Base-by-base conservation (phyloP, 495 filamentous ascomycete species). In the Podospora fimiseda region DNA sequence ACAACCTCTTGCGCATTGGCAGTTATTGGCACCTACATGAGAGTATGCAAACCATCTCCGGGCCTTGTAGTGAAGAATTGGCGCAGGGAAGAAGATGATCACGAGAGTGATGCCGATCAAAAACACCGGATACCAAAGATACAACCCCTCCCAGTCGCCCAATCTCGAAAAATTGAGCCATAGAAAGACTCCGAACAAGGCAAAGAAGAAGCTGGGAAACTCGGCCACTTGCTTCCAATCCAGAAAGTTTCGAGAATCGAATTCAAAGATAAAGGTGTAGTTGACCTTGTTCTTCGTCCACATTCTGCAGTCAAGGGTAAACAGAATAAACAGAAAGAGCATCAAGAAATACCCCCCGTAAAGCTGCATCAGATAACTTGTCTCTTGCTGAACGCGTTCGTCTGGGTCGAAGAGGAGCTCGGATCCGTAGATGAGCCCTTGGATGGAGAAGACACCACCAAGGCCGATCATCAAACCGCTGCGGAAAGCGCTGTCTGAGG, bases 231-330 rank as follows among this genome's bases (percentile, higher is more conserved):
- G 85, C 62, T 87, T 84, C 87, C 91, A 96, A 62, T 96, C 87
- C 36, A 97, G 70, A 43, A 83, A 79, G 70, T 93, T 80, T 58
- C 90, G 79, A 41, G 83, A 81, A 72, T 96, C 90, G 61, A 93
- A 94, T 68, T 98, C 93, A 64, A 98, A 97, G 60, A 97, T 87
- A 70, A 98, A 98, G 24, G 82, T 78, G 67, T 96, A 95, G 63
- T 98, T 98, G 62, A 98, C 89, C 67, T 89, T 92, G 55, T 85
- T 81, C 39, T 69, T 72, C 2, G 83, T 80, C 89, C 90, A 97
- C 43, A 95, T 70, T 49, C 83, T 79, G 62, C 89, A 92, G 60
- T 87, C 86, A 27, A 96, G 43, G 53, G 81, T 85, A 59, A 95
- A 95, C 20, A 91, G 65, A 37, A 81, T 70, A 61, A 90, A 81